A percentile compares a stretch with the other conserved stretches of the same genome.
Evolutionary conservation across 1,284 basidiomycete genomes (phyloP).

Genomic region (Melampsora americana): DNA sequence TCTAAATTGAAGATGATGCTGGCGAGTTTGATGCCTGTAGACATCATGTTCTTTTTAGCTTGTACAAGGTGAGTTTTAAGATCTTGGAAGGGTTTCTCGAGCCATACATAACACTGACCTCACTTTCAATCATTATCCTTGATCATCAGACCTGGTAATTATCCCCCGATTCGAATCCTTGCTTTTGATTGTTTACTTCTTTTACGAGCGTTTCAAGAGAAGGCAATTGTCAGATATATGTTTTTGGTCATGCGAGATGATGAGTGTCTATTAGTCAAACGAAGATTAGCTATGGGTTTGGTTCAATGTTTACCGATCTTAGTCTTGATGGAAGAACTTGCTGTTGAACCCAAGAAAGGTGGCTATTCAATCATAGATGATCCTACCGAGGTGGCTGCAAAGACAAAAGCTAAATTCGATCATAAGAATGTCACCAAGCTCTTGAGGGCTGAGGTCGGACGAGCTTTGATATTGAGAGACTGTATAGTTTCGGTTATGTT

Average conservation of each 20-base stretch:
- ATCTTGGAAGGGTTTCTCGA: neutral
- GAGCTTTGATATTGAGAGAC: constrained; percentile 73
- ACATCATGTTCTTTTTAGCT: constrained; percentile 76
- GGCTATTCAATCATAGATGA: constrained; percentile 60
- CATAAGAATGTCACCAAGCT: constrained; percentile 75
- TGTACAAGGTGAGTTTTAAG: constrained; percentile 69
- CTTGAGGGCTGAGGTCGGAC: constrained; percentile 76
- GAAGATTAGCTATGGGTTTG: constrained; percentile 78
- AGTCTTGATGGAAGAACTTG: constrained; percentile 85
- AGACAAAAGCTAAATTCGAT: constrained; percentile 63
- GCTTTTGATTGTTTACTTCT: constrained; percentile 92
- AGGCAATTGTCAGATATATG: constrained; percentile 75
- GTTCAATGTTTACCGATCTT: constrained; percentile 83
- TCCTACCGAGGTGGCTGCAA: constrained; percentile 68
- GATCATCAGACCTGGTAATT: constrained; percentile 76
- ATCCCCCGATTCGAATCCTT: constrained; percentile 79
- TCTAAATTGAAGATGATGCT: constrained; percentile 76
- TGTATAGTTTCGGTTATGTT: constrained; percentile 73
- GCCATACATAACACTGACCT: constrained; percentile 33
- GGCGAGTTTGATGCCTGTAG: constrained; percentile 75
- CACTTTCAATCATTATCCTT: constrained; percentile 17
- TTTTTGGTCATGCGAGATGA: constrained; percentile 85
- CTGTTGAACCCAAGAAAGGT: constrained; percentile 58
- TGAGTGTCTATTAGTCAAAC: constrained; percentile 73
- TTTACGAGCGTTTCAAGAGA: constrained; percentile 64